phyloP scores from a whole-genome alignment of 805 yeast species.

The Yamadazyma tumulicola region DNA sequence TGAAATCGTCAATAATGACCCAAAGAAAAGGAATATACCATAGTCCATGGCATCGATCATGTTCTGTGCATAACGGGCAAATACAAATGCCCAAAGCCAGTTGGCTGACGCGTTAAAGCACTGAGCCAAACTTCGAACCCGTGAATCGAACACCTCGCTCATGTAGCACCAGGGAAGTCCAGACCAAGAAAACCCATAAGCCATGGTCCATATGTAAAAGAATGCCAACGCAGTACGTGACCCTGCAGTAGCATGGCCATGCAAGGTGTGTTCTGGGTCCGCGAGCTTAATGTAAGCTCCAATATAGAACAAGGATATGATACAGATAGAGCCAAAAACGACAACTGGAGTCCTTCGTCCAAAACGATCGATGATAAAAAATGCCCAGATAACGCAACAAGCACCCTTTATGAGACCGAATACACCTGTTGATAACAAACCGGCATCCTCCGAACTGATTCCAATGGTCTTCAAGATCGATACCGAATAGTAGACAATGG shows the following conservation, averaged over 20 bases:
- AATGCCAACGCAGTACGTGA: slow-evolving; percentile 44
- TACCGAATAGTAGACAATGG: slow-evolving; percentile 53
- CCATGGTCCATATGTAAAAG: slow-evolving; percentile 45
- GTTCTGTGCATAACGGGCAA: slow-evolving; percentile 44
- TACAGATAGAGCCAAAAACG: slow-evolving; percentile 35
- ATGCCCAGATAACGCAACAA: slow-evolving; percentile 43
- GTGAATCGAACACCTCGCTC: slow-evolving; percentile 44
- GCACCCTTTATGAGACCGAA: slow-evolving; percentile 48
- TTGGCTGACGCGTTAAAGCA: slow-evolving; percentile 43
- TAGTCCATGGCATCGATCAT: slow-evolving; percentile 42
- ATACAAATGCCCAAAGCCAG: slow-evolving; percentile 51
- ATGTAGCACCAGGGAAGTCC: slow-evolving; percentile 48
- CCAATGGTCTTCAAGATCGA: slow-evolving; percentile 49
- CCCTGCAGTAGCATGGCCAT: slow-evolving; percentile 25
- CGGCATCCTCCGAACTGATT: slow-evolving; percentile 41
- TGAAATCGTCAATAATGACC: slow-evolving; percentile 9
- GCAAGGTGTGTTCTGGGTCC: slow-evolving; percentile 20
- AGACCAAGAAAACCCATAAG: slow-evolving; percentile 43
- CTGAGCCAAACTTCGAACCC: slow-evolving; percentile 40
- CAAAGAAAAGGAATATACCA: slow-evolving; percentile 45
- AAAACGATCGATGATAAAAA: slow-evolving; percentile 42
- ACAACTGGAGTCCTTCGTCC: slow-evolving; percentile 45
- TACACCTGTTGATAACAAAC: slow-evolving; percentile 50
- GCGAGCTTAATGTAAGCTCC: slow-evolving; percentile 45
- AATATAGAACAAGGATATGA: slow-evolving; percentile 45